A percentile compares a stretch with the other conserved stretches of the same genome.
Conservation (phyloP, 805 yeast species). For the Yarrowia sp. region DNA sequence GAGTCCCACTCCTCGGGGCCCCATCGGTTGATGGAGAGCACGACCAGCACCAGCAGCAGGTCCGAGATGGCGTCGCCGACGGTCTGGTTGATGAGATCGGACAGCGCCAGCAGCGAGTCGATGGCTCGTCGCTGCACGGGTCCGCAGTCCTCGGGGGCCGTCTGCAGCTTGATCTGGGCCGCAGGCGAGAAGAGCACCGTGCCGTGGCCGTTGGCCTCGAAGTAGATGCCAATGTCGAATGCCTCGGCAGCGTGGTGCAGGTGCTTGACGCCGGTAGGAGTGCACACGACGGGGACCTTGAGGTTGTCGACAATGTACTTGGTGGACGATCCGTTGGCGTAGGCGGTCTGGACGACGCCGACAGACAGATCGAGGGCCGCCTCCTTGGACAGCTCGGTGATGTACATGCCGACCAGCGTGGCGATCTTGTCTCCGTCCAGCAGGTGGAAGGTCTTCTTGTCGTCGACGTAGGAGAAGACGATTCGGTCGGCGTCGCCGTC, state of each 20-base stretch:
- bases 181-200: conserved; percentile 76
- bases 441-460: conserved; percentile 38
- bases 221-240: conserved; percentile 89
- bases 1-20: conserved; percentile 70
- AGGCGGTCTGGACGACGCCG: conserved; percentile 96
- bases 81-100: conserved; percentile 83
- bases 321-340: conserved; percentile 93
- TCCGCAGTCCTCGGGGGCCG: conserved; percentile 41
- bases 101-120: conserved; percentile 55
- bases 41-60: conserved; percentile 69
- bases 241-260: conserved; percentile 85
- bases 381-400: conserved; percentile 49
- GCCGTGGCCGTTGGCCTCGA: conserved; percentile 99
- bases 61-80: conserved; percentile 99
- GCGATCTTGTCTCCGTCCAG: conserved; percentile 95
- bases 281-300: conserved; percentile 75
- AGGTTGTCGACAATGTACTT: conserved; percentile 59
- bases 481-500: conserved; percentile 98
- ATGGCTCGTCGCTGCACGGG: conserved; percentile 52
- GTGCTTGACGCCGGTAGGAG: conserved; percentile 96
- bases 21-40: conserved; percentile 55
- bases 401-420: conserved; percentile 71
- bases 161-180: conserved; percentile 43
- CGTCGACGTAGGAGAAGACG: conserved; percentile 57
- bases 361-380: conserved; percentile 45